Percentiles rank a stretch among this genome's conserved stretches.
Evolutionary conservation across 768 basidiomycete species (phyloP).

Genomic region (Phaeotremella fagi): DNA sequence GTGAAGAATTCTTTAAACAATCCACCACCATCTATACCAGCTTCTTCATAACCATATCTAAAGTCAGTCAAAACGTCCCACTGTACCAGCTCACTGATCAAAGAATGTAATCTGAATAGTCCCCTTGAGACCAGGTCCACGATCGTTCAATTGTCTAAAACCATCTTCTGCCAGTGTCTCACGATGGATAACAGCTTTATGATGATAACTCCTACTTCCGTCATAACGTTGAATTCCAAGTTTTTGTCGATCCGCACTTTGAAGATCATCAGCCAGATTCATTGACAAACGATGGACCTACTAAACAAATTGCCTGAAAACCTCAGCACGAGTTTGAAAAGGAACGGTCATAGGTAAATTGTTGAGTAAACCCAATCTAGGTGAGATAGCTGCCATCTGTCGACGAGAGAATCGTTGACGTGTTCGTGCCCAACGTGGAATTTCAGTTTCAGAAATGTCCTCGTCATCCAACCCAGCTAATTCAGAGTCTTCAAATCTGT

Average conservation of each 20-base stretch:
- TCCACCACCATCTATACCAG: slow-evolving; percentile 93
- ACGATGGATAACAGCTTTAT: slow-evolving; percentile 59
- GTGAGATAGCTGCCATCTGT: slow-evolving; percentile 69
- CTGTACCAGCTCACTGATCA: slow-evolving; percentile 64
- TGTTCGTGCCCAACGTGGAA: slow-evolving; percentile 36
- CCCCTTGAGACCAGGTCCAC: slow-evolving; percentile 72
- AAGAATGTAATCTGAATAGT: slow-evolving; percentile 85
- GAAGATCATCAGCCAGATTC: background rate
- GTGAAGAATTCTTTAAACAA: slow-evolving; percentile 98
- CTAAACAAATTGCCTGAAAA: slow-evolving; percentile 76
- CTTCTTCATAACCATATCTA: slow-evolving; percentile 50
- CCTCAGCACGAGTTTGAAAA: slow-evolving; percentile 81
- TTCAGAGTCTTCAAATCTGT: slow-evolving; percentile 26
- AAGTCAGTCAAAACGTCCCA: background rate
- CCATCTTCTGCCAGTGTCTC: slow-evolving; percentile 81
- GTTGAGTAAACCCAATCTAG: slow-evolving; percentile 82
- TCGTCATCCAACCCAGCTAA: slow-evolving; percentile 21
- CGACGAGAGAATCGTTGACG: slow-evolving; percentile 56
- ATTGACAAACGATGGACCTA: slow-evolving; percentile 22
- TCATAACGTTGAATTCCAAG: slow-evolving; percentile 42
- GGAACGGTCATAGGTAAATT: slow-evolving; percentile 95
- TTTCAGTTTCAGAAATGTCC: slow-evolving; percentile 8
- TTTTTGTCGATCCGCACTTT: slow-evolving; percentile 54
- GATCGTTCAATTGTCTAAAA: slow-evolving; percentile 65
- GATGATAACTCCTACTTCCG: slow-evolving; percentile 49